Conservation (phyloP, 169 alveolate species). For the Blepharisma undulans region DNA sequence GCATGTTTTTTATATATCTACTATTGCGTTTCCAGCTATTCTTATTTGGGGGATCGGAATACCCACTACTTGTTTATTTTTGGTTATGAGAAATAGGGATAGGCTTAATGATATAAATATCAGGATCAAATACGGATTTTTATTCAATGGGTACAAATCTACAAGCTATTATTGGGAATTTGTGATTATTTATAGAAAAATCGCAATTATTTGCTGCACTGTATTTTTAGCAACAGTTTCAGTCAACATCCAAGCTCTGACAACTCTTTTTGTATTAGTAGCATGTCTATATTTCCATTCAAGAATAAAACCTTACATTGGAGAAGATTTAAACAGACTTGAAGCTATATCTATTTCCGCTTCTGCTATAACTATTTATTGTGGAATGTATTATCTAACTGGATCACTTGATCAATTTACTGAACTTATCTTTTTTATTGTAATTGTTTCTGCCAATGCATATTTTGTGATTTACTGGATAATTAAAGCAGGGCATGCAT, state of each 20-base stretch:
- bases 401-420: background rate
- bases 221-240: constrained; percentile 39
- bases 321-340: constrained; percentile 29
- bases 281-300: constrained; percentile 11
- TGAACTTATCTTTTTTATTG: background rate
- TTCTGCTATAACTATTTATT: constrained; percentile 48
- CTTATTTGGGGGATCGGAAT: constrained; percentile 59
- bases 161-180: constrained; percentile 57
- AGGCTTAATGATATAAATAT: background rate
- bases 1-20: constrained; percentile 16
- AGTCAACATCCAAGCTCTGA: constrained; percentile 48
- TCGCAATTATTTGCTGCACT: constrained; percentile 25
- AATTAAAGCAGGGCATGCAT: background rate
- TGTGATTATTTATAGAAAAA: constrained; percentile 47
- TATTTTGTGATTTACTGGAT: constrained; percentile 12
- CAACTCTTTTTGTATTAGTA: constrained; percentile 37
- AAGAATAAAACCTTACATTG: constrained; percentile 44
- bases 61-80: constrained; percentile 39
- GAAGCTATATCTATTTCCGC: constrained; percentile 39
- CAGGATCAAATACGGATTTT: constrained; percentile 50
- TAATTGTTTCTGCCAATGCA: background rate
- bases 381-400: constrained; percentile 52
- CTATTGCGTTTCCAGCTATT: constrained; percentile 53
- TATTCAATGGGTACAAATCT: constrained; percentile 51
- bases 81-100: background rate